Base-by-base conservation (phyloP, 106 monocot genomes). In the Apostasia ramifera region DNA sequence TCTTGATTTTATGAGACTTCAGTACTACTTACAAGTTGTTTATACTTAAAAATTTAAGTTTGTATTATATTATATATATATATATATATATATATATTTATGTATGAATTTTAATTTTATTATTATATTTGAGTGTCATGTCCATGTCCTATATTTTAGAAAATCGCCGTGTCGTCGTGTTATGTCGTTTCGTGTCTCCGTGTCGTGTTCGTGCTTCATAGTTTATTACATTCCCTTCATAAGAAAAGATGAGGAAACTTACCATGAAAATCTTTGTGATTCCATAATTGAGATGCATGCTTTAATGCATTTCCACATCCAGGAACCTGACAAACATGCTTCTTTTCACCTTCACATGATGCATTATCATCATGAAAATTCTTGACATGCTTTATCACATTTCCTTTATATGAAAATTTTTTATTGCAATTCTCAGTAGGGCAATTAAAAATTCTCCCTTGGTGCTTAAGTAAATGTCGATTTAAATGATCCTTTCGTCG, bases 401-500 rank as follows among this genome's bases (percentile, higher is more conserved):
- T 92, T 54, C 72, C 75, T 54, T 92, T 82, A 14, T 79, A 74
- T 58, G 70, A 42, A 82, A 95, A 95, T 10, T 59, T 80, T 9
- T 78, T 56, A 4, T 77, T 75, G 53, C 95, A 95, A 53, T 57
- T 61, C 37, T 81, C 75, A 5, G 85, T 40, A 65, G 92, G 82
- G 59, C 92, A 95, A 37, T 52, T 43, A 59, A 95, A 95, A 13
- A 84, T 37, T 66, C 89, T 92, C 47, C 92, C 92, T 76, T 92
- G 57, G 63, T 92, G 95, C 13, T 52, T 74, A 5, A 89, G 69
- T 67, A 84, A 54, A 78, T 95, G 95, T 2, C 89, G 74, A 44
- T 67, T 81, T 59, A 95, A 66, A 79, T 95, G 95, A 62, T 92
- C 95, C 74, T 92, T 91, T 26, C 95, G 67, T 59, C 78, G 77